Evolutionary conservation across 495 filamentous ascomycete genomes (phyloP).

Genomic region (Lophiostoma macrostomum): DNA sequence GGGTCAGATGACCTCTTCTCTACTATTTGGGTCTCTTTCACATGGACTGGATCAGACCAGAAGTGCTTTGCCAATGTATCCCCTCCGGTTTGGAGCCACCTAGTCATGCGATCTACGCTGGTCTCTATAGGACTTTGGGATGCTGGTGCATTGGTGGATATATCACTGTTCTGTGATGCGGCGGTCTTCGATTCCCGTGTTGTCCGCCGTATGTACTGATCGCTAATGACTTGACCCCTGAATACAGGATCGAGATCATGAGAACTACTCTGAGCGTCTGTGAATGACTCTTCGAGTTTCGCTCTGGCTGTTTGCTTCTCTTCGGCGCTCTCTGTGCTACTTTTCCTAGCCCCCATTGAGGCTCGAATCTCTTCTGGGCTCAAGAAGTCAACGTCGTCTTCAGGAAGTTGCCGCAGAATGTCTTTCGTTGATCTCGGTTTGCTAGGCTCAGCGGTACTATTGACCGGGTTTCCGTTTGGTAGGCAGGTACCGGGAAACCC

Average conservation of each 20-base stretch:
- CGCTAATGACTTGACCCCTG: constrained; percentile 15
- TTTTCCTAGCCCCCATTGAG: constrained; percentile 17
- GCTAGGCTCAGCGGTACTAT: background rate
- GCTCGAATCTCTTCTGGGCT: constrained; percentile 24
- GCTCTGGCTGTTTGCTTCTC: constrained; percentile 2
- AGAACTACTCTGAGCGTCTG: constrained; percentile 3
- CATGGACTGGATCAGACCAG: constrained; percentile 18
- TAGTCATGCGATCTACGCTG: constrained; percentile 10
- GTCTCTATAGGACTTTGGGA: constrained; percentile 5
- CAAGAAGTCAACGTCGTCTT: constrained; percentile 28
- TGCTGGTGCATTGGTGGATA: background rate
- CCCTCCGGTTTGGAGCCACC: constrained; percentile 10
- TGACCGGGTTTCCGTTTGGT: background rate
- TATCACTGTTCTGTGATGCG: background rate
- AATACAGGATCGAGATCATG: constrained; percentile 1
- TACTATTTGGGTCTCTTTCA: background rate
- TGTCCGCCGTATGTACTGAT: constrained; percentile 12
- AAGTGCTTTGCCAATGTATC: constrained; percentile 10
- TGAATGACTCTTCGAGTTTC: constrained; percentile 23
- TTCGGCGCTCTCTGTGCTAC: background rate
- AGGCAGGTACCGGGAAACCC: no score
- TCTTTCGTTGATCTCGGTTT: constrained; percentile 4
- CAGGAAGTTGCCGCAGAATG: constrained; percentile 9
- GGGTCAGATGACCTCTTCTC: background rate
- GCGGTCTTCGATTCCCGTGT: constrained; percentile 6